phyloP scores from a whole-genome alignment of 2,329 filamentous ascomycete species.

The Dendryphion nanum region DNA sequence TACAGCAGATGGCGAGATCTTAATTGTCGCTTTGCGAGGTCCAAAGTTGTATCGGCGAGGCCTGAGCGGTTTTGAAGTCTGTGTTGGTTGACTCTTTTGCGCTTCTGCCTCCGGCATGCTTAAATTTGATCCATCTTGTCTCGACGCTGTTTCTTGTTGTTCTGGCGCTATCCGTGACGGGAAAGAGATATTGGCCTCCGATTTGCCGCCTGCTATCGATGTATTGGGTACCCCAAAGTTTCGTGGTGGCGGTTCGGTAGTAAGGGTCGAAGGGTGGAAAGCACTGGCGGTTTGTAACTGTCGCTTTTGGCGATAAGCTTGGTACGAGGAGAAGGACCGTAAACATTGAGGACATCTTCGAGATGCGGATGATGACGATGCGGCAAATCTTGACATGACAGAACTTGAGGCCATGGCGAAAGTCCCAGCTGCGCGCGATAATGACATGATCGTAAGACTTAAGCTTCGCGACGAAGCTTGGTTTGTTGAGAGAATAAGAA shows the following conservation, averaged over 20 bases:
- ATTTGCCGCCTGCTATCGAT: conserved; percentile 56
- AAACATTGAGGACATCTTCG: conserved; percentile 45
- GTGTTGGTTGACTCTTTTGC: conserved; percentile 59
- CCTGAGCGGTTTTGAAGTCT: conserved; percentile 46
- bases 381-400: conserved; percentile 18
- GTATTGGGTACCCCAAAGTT: conserved; percentile 60
- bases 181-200: conserved; percentile 48
- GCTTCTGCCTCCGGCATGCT: conserved; percentile 62
- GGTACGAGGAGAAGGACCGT: conserved; percentile 45
- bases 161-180: conserved; percentile 41
- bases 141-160: conserved; percentile 13
- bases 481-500: too few species aligned
- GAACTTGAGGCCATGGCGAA: conserved; percentile 24
- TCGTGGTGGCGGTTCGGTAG: conserved; percentile 56
- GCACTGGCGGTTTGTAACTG: conserved; percentile 64
- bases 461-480: too few species aligned
- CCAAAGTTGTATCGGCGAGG: conserved; percentile 67
- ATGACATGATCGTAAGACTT: conserved; percentile 27
- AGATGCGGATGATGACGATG: conserved; percentile 19
- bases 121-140: conserved; percentile 36
- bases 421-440: conserved; percentile 23
- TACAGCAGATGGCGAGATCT: conserved; percentile 76
- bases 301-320: conserved; percentile 34
- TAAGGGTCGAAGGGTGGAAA: conserved; percentile 61
- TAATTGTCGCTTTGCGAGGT: conserved; percentile 88